A percentile compares a stretch with the other conserved stretches of the same genome.
Conservation (phyloP, 1,284 basidiomycete genomes). For the Volvariella surrecta region DNA sequence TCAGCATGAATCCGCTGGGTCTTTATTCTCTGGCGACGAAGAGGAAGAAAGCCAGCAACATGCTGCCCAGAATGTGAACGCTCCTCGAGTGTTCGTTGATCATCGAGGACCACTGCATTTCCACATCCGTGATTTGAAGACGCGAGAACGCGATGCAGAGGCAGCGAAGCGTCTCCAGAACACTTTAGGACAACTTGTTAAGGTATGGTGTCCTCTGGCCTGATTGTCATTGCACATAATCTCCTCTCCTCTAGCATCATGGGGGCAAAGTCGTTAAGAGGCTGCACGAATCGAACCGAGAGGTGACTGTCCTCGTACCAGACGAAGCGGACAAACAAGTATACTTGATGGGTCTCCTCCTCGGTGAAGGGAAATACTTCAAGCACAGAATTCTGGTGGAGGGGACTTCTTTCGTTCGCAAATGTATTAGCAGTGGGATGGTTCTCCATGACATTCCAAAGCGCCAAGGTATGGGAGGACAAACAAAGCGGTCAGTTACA, state of each 20-base stretch:
- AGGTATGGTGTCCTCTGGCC: slow-evolving; percentile 1
- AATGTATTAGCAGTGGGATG: slow-evolving; percentile 15
- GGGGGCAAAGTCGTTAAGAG: slow-evolving; percentile 20
- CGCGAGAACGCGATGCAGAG: slow-evolving; percentile 6
- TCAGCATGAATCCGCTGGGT: too few relatives aligned
- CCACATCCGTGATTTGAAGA: slow-evolving; percentile 9
- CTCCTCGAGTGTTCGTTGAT: slow-evolving; percentile 16
- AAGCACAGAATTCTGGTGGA: slow-evolving; percentile 19
- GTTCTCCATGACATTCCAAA: slow-evolving; percentile 14
- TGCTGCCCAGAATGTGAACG: too few relatives aligned
- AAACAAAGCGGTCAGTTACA: slow-evolving; percentile 25
- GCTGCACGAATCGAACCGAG: slow-evolving; percentile 9
- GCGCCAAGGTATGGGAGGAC: too few relatives aligned
- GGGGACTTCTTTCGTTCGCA: slow-evolving; percentile 17
- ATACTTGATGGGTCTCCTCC: slow-evolving; percentile 13
- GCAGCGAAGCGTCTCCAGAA: slow-evolving; percentile 2
- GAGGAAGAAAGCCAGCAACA: slow-evolving; percentile 1
- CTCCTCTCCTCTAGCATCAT: slow-evolving; percentile 15
- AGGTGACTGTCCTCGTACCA: slow-evolving; percentile 21
- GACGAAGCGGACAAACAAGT: slow-evolving; percentile 2
- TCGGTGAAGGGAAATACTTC: slow-evolving; percentile 7
- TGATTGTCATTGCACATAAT: neutral
- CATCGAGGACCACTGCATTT: slow-evolving; percentile 16
- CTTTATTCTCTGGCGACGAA: neutral
- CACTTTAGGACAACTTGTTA: slow-evolving; percentile 16